Evolutionary conservation across 768 basidiomycete species (phyloP).

Genomic region (Coprinellus micaceus): DNA sequence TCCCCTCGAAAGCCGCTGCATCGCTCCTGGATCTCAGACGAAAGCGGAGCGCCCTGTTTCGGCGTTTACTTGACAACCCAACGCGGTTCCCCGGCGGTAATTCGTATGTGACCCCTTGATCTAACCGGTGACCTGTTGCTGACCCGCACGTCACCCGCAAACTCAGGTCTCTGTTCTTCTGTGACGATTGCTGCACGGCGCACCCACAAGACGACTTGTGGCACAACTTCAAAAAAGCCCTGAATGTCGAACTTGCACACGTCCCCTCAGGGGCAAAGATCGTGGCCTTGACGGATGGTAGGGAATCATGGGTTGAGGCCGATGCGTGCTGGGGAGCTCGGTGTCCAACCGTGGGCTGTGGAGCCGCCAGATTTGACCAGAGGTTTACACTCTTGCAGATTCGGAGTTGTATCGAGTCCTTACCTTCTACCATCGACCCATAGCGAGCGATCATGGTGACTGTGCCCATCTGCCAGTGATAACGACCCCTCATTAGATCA

Average conservation of each 20-base stretch:
- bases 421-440: slow-evolving; percentile 1
- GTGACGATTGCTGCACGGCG: background rate
- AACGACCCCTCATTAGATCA: too few species aligned
- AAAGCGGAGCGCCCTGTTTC: background rate
- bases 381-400: slow-evolving; percentile 5
- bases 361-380: slow-evolving; percentile 4
- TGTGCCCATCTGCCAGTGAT: too few species aligned
- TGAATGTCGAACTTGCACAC: slow-evolving; percentile 2
- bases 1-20: background rate
- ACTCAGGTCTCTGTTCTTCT: slow-evolving; percentile 5
- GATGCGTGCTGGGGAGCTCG: slow-evolving; percentile 2
- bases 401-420: background rate
- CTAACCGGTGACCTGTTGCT: too few species aligned
- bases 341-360: slow-evolving; percentile 4
- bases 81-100: slow-evolving; percentile 4
- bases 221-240: background rate
- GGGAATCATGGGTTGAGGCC: slow-evolving; percentile 1
- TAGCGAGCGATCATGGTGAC: too few species aligned
- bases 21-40: background rate
- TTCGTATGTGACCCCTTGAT: background rate
- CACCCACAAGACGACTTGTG: slow-evolving; percentile 3
- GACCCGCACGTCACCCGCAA: too few species aligned
- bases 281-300: background rate
- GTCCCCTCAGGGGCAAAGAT: slow-evolving; percentile 1
- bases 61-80: background rate